Evolutionary conservation across 2,329 filamentous ascomycete genomes (phyloP).

Genomic region (Pseudocercospora musae): DNA sequence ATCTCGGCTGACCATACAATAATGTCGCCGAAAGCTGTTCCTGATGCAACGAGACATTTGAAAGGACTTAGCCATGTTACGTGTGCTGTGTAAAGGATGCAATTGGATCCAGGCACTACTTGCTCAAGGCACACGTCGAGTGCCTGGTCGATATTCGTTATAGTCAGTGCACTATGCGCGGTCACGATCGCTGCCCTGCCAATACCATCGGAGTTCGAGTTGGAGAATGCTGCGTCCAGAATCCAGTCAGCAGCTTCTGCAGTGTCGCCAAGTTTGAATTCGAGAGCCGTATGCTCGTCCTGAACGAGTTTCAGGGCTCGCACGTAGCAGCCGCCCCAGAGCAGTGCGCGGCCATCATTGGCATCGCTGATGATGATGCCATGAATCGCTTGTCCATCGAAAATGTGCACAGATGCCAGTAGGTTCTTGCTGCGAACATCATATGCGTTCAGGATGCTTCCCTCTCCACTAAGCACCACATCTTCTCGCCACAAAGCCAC

Average conservation of each 20-base stretch:
- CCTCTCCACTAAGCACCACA: slow-evolving; percentile 43
- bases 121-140: slow-evolving; percentile 8
- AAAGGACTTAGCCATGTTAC: slow-evolving; percentile 58
- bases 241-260: slow-evolving; percentile 71
- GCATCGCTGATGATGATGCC: slow-evolving; percentile 55
- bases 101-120: slow-evolving; percentile 65
- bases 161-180: slow-evolving; percentile 78
- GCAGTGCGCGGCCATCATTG: slow-evolving; percentile 43
- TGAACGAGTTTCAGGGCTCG: slow-evolving; percentile 2
- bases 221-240: slow-evolving; percentile 60
- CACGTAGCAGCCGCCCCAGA: slow-evolving; percentile 62
- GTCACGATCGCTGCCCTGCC: slow-evolving; percentile 63
- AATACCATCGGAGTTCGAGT: background rate
- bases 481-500: slow-evolving; percentile 38
- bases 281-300: slow-evolving; percentile 1
- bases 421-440: slow-evolving; percentile 25
- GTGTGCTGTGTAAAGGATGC: slow-evolving; percentile 83
- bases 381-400: slow-evolving; percentile 69
- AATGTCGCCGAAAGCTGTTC: slow-evolving; percentile 93
- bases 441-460: slow-evolving; percentile 42
- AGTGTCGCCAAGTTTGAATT: slow-evolving; percentile 37
- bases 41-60: slow-evolving; percentile 72
- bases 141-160: background rate
- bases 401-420: slow-evolving; percentile 49
- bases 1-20: slow-evolving; percentile 74